Base-by-base conservation (phyloP, 2,329 filamentous ascomycete species). In the Didymosphaeria variabile region DNA sequence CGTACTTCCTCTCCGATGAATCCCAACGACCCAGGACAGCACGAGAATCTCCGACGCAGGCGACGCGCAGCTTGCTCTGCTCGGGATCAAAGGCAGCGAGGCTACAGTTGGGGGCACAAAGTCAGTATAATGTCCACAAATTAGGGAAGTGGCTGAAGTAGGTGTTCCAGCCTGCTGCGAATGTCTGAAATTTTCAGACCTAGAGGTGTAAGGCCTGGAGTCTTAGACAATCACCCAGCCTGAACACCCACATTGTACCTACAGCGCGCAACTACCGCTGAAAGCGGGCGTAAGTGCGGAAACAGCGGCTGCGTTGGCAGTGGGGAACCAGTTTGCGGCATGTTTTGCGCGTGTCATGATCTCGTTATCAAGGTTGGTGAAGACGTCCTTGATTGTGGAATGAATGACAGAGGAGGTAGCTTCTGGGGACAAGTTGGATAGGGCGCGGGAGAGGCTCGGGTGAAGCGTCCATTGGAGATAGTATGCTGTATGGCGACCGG, bases 21-120 rank as follows among this genome's bases (percentile, higher is more conserved):
- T 83, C 79, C 77, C 82, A 81, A 62, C 80, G 74, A 1, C 88
- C 89, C 0, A 91, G 80, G 0, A 91, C 87, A 12, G 88, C 88
- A 38, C 89, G 83, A 0, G 87, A 91, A 76, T 92, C 89, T 0
- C 90, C 90, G 0, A 86, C 86, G 63, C 87, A 88, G 0, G 90
- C 90, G 2, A 90, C 87, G 26, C 86, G 85, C 0, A 92, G 76
- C 0, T 79, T 85, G 5, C 80, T 80, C 1, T 80, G 79, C 0
- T 67, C 60, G 0, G 87, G 82, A 62, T 92, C 88, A 69, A 87
- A 90, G 1, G 90, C 76, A 0, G 88, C 82, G 1, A 91, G 79
- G 0, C n/a, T n/a, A n/a, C n/a, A n/a, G n/a, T n/a, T n/a, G n/a
- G n/a, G n/a, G n/a, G n/a, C n/a, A n/a, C n/a, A n/a, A n/a, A n/a